Evolutionary conservation across 352 stramenopile species (phyloP), one percentile per base, ranked within the genome.

Genomic region (Globisporangium carolinianum): DNA sequence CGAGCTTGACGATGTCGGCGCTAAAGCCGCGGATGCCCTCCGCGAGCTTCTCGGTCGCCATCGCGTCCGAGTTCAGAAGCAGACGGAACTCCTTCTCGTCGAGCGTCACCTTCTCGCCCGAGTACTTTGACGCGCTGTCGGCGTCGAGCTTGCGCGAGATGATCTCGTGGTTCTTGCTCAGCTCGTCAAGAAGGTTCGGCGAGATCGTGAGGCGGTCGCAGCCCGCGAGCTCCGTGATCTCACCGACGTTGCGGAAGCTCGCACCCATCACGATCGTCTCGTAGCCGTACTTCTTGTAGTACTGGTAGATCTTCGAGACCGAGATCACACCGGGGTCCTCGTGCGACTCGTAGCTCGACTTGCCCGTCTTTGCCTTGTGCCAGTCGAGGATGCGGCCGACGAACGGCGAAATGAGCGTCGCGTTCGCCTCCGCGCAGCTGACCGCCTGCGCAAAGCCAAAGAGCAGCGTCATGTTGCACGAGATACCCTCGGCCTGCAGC

Each of bases 131-230:
- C 41, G 86, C 79, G 35, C 67, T 74, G 58, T 94, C 79, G n/a
- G 72, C 55, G 63, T 90, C 74, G 49, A 99, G 74, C 71, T 97
- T 97, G 63, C 87, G 82, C 17, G 58, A 53, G 14, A 98, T 73
- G 39, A 83, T 65, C 42, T 69, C 73, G 37, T 71, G 85, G 24
- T 67, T 91, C 65, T 87, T 89, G 47, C 76, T 81, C 38, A 99
- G 68, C 51, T 96, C 80, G 65, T 98, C 86, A 39, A 99, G 76
- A 36, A 99, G 80, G 56, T 85, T 82, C 39, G 96, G 87, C 38
- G 95, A 96, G 71, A 99, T 99, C 18, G 97, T 99, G 71, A 99
- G 91, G 59, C 94, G 89, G 79, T 99, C 97, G 55, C 96, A 98
- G 54, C 97, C 97, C 41, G 96, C 91, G 49, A 99, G 75, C 57